These are phyloP conservation scores for Ogataea haglerorum DNA, from an alignment of 805 yeast species.

Conservation along the genomic window DNA sequence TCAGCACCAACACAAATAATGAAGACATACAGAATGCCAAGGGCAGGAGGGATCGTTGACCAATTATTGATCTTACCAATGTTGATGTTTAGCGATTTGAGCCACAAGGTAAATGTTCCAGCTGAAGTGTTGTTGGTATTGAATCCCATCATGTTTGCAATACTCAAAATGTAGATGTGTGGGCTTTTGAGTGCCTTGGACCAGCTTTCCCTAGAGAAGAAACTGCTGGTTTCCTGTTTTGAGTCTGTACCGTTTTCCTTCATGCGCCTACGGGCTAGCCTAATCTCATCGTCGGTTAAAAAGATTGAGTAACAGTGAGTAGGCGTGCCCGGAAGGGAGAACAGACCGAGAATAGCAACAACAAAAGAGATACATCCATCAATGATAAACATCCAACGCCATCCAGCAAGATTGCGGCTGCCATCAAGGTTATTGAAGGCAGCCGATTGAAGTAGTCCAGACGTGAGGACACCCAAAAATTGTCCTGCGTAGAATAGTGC, in stretches of 20 bases:
- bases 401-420: constrained; percentile 36
- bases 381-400: constrained; percentile 55
- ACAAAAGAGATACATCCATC: constrained; percentile 40
- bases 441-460: constrained; percentile 50
- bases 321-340: constrained; percentile 63
- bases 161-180: constrained; percentile 55
- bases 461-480: constrained; percentile 54
- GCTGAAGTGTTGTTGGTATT: constrained; percentile 56
- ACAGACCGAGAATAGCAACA: constrained; percentile 28
- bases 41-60: constrained; percentile 54
- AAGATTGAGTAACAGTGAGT: constrained; percentile 49
- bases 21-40: constrained; percentile 51
- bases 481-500: constrained; percentile 63
- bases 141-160: constrained; percentile 59
- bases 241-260: constrained; percentile 32
- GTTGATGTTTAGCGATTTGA: constrained; percentile 46
- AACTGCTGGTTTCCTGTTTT: constrained; percentile 24
- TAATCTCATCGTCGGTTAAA: constrained; percentile 54
- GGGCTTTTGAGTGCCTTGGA: constrained; percentile 48
- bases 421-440: constrained; percentile 30
- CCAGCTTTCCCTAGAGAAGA: constrained; percentile 49
- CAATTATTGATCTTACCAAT: constrained; percentile 46
- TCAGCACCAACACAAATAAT: constrained; percentile 50
- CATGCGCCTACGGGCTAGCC: constrained; percentile 46
- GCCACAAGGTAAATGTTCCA: constrained; percentile 62